Evolutionary conservation across 202 grass and related monocot species (phyloP), one percentile per base, ranked within the genome.

Genomic region (Bolboschoenoplectus hybrid): DNA sequence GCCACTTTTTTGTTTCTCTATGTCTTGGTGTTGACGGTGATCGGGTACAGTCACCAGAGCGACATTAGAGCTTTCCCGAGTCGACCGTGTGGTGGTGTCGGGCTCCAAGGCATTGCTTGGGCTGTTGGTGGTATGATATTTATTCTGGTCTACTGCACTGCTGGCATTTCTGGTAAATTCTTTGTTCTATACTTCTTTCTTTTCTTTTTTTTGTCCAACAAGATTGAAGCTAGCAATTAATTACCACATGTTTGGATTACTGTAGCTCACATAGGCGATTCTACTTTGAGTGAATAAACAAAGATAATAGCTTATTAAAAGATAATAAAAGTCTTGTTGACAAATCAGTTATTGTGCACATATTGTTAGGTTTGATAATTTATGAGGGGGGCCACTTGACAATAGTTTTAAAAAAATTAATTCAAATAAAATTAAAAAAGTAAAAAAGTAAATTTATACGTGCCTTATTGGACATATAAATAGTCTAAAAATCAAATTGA

Each of bases 1-100:
- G 87, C 85, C n/a, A 89, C 81, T 13, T 62, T 89, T 78, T 73
- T 89, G 35, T 92, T 92, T 49, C 68, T 89, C 8, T 91, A 92
- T 50, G 60, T 89, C 12, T 58, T 86, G 17, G 87, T 85, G 61
- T 70, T 85, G 68, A 87, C 90, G 3, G 87, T 89, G 17, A 65
- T 87, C 67, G 75, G 85, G 8, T 53, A 91, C 81, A 41, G 14
- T 35, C 52, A 79, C 35, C 35, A 79, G 56, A 87, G 82, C 19
- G 80, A 63, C 52, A 72, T 56, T 55, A 65, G 41, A 74, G 82
- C 6, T 20, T 9, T 10, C 57, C 38, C 67, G 16, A 69, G 6
- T 32, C 43, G 13, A 66, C 12, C 60, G 17, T 85, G 56, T 16
- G 56, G 83, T 35, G 68, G 85, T n/a, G 86, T 85, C 47, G 85